phyloP scores from a whole-genome alignment of 306 rosid genomes.

The Notholithocarpus densiflorus region DNA sequence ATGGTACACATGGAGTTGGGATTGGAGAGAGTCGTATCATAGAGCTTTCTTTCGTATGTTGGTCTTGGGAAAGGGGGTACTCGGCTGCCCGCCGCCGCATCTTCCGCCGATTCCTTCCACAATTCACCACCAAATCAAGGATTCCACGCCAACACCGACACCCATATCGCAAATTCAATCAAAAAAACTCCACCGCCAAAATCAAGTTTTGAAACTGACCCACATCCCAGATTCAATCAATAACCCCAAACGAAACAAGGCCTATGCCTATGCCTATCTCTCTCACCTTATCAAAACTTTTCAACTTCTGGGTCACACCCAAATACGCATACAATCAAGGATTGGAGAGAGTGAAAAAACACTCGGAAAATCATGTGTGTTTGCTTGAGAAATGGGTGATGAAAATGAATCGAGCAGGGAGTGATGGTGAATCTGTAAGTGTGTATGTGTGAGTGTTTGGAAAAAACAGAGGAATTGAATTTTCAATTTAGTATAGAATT shows the following conservation, averaged over 20 bases:
- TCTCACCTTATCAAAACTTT: background rate
- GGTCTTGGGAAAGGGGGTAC: too few relatives aligned
- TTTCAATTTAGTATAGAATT: constrained; percentile 5
- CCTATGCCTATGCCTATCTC: background rate
- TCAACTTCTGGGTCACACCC: too few relatives aligned
- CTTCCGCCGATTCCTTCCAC: constrained; percentile 43
- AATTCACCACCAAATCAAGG: constrained; percentile 35
- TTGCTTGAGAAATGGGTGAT: background rate
- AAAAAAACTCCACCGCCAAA: constrained; percentile 27
- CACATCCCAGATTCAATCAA: constrained; percentile 35
- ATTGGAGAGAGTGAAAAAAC: background rate
- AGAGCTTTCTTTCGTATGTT: too few relatives aligned
- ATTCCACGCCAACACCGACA: constrained; percentile 4
- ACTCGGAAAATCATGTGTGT: background rate
- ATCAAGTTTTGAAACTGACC: constrained; percentile 23
- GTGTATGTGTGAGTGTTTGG: background rate
- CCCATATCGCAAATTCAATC: constrained; percentile 34
- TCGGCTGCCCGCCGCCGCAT: constrained; percentile 99
- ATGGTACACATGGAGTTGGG: too few relatives aligned
- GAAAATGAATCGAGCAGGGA: background rate
- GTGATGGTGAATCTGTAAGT: constrained; percentile 10
- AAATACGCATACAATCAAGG: background rate
- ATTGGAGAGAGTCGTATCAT: too few relatives aligned
- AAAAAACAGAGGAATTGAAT: background rate
- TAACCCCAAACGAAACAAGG: background rate